These are phyloP conservation scores for Bipolaris victoriae DNA, from an alignment of 2,329 filamentous ascomycete species.

Conservation along the genomic window DNA sequence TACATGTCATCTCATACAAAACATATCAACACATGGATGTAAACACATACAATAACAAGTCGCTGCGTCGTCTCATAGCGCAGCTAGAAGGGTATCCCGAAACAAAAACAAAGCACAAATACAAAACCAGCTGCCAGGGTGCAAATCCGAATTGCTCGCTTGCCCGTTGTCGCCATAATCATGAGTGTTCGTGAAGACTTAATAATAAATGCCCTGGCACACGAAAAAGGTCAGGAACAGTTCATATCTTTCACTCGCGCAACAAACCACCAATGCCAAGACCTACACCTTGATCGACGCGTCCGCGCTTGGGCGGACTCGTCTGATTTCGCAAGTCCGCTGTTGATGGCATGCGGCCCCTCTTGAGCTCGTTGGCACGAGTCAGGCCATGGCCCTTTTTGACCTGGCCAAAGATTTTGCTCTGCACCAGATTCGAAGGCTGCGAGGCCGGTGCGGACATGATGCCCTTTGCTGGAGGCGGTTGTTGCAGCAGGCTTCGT, in stretches of 20 bases:
- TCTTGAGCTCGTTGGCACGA: constrained; percentile 40
- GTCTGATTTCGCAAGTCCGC: constrained; percentile 31
- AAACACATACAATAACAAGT: constrained; percentile 2
- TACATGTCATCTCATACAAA: background rate
- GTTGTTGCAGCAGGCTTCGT: constrained; percentile 72
- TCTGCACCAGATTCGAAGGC: constrained; percentile 57
- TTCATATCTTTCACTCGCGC: constrained; percentile 31
- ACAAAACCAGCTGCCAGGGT: background rate
- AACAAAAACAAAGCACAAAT: constrained; percentile 8
- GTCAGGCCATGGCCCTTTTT: constrained; percentile 58
- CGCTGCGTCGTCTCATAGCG: constrained; percentile 11
- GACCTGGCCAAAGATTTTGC: constrained; percentile 67
- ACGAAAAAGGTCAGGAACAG: constrained; percentile 22
- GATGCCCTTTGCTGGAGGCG: constrained; percentile 50
- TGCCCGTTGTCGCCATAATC: background rate
- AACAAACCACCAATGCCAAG: constrained; percentile 60
- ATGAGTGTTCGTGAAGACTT: constrained; percentile 22
- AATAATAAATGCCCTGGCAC: constrained; percentile 18
- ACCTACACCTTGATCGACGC: constrained; percentile 58
- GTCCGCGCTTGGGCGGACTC: constrained; percentile 58
- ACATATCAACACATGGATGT: background rate
- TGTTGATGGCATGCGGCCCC: constrained; percentile 34
- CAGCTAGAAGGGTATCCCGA: constrained; percentile 25
- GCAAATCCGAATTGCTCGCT: constrained; percentile 14
- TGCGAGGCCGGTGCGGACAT: constrained; percentile 41